These are phyloP conservation scores for Centella asiatica DNA, from an alignment of 129 eudicot species.

Conservation along the genomic window DNA sequence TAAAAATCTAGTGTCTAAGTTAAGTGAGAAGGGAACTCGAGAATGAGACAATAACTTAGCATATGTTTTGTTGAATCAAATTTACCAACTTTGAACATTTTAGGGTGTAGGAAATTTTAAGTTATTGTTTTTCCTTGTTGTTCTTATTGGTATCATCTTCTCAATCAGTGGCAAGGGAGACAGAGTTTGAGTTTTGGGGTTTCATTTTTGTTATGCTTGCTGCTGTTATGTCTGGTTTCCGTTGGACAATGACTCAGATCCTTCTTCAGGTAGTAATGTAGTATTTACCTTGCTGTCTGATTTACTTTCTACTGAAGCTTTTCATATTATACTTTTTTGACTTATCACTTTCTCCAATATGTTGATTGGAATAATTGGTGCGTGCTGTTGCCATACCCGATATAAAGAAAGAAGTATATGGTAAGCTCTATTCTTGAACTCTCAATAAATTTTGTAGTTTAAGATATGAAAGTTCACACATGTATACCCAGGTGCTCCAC, in stretches of 20 bases:
- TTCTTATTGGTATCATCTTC: conserved; percentile 2
- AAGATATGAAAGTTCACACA: neutral
- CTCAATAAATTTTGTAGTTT: neutral
- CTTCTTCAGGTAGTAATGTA: conserved; percentile 72
- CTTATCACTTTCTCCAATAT: conserved; percentile 17
- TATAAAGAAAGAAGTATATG: conserved; percentile 78
- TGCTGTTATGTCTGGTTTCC: conserved; percentile 98
- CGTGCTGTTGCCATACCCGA: conserved; percentile 25
- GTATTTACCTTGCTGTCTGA: neutral
- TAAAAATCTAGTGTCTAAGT: no score
- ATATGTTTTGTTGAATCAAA: neutral
- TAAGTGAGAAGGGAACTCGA: no score
- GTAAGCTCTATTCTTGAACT: conserved; percentile 41
- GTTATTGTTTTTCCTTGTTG: neutral
- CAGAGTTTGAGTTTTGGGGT: conserved; percentile 93
- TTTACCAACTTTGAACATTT: neutral
- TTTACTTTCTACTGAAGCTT: neutral
- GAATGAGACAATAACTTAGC: no score
- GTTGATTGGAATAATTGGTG: conserved; percentile 25
- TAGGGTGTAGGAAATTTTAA: neutral
- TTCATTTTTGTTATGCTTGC: conserved; percentile 95
- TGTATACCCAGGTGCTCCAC: neutral
- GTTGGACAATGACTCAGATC: conserved; percentile 98
- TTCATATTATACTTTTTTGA: conserved; percentile 3
- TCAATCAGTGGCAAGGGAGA: conserved; percentile 77